phyloP scores from a whole-genome alignment of 192 early-diverging fungal species.

The Podila epicladia region DNA sequence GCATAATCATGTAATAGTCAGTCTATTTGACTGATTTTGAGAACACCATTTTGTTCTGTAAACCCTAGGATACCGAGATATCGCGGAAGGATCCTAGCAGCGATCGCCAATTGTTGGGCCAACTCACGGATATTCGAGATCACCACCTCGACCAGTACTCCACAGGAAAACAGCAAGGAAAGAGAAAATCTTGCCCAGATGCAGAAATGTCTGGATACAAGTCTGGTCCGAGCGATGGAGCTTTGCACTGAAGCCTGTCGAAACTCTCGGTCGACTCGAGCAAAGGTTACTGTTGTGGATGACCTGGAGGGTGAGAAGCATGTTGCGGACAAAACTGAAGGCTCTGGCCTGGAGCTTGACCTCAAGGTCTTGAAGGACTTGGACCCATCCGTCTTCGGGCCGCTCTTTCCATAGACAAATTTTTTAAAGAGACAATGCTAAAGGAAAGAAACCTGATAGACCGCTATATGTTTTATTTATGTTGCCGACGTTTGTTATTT shows the following conservation, averaged over 20 bases:
- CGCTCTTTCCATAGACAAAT: constrained; percentile 11
- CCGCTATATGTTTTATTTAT: not conserved
- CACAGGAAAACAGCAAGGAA: not conserved
- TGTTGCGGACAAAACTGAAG: not conserved
- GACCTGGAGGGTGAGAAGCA: not conserved
- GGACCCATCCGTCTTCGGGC: constrained; percentile 21
- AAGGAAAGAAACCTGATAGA: not conserved
- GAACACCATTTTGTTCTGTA: too few species aligned
- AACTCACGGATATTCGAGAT: constrained; percentile 29
- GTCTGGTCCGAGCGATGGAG: constrained; percentile 9
- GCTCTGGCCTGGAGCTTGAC: constrained; percentile 15
- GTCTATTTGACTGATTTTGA: too few species aligned
- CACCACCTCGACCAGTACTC: not conserved
- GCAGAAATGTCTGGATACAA: constrained; percentile 17
- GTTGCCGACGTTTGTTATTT: not conserved
- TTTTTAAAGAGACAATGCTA: not conserved
- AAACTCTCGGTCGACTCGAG: not conserved
- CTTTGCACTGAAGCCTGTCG: constrained; percentile 17
- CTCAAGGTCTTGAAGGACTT: constrained; percentile 11
- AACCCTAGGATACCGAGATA: constrained; percentile 14
- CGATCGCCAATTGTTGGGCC: constrained; percentile 42
- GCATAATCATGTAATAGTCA: too few species aligned
- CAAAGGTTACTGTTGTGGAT: not conserved
- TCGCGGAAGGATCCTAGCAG: constrained; percentile 31
- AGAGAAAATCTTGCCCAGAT: not conserved